Evolutionary conservation across 164 flowering plant species (phyloP).

Genomic region (Saururus chinensis): DNA sequence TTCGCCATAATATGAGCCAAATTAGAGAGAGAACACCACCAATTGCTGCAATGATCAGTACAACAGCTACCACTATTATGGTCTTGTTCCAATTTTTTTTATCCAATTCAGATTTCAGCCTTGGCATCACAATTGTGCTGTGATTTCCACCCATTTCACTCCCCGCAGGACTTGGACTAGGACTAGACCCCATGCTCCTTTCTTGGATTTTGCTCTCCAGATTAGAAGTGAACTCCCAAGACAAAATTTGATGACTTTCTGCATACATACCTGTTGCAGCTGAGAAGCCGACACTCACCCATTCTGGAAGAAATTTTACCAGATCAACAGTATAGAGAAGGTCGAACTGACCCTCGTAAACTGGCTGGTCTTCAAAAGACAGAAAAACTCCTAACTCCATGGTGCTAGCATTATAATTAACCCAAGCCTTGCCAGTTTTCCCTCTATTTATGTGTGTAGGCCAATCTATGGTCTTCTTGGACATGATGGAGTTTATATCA

Average conservation of each 20-base stretch:
- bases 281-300: slow-evolving; percentile 19
- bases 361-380: background rate
- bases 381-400: slow-evolving; percentile 9
- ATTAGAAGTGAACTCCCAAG: slow-evolving; percentile 13
- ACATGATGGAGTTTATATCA: background rate
- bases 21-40: background rate
- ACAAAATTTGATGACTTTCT: slow-evolving; percentile 8
- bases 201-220: slow-evolving; percentile 1
- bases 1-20: background rate
- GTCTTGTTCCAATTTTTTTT: background rate
- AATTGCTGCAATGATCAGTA: background rate
- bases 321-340: slow-evolving; percentile 13
- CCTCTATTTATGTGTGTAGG: slow-evolving; percentile 6
- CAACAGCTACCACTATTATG: background rate
- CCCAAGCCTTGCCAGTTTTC: slow-evolving; percentile 12
- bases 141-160: background rate
- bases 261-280: slow-evolving; percentile 12
- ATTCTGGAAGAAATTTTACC: slow-evolving; percentile 14
- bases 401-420: slow-evolving; percentile 22
- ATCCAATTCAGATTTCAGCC: too few species aligned
- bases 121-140: background rate
- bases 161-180: background rate
- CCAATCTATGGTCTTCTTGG: slow-evolving; percentile 10
- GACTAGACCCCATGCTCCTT: background rate
- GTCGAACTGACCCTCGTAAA: background rate